Evolutionary conservation across 805 yeast species (phyloP), one percentile per base, ranked within the genome.

Genomic region (Candida orba): DNA sequence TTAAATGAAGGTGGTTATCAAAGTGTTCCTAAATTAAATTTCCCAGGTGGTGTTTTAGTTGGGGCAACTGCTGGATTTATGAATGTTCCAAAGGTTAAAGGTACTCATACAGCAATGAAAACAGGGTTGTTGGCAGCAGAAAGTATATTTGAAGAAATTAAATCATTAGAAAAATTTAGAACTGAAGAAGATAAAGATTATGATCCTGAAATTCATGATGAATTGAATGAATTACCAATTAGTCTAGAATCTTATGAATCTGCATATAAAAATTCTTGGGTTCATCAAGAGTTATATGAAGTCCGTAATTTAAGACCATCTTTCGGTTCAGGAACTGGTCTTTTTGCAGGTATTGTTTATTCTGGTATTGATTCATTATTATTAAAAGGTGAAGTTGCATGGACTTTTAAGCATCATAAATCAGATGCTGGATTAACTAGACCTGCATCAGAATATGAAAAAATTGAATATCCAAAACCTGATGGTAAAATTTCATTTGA

Each of bases 51-150:
- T 42, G 82, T 89, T 8, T 67, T 93, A 25, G 91, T 93, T 34
- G 99, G 99, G 29, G 93, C 95, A 45, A 71, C 95, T 45, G 99
- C 99, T 4, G 99, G 99, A 1, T 91, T 93, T 63, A 76, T 93
- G 78, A 93, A 93, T 60, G 98, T 93, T 36, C 97, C 99, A 42
- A 93, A 91, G 64, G 86, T 93, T 58, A 93, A 93, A 67, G 99
- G 99, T 14, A 82, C 97, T 0, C 99, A 93, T 63, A 91, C 96
- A 1, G 98, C 99, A 1, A 87, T 93, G 79, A 93, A 93, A 64
- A 75, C 93, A 9, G 99, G 98, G 29, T 81, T 93, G 75, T 64
- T 93, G 25, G 99, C 99, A 3, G 99, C 98, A 2, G 97, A 93
- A 57, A 61, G 75, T 20, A 84, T 89, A 35, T 88, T 71, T 56